phyloP scores from a whole-genome alignment of 2,329 filamentous ascomycete genomes.

The Rhynchosporium agropyri region DNA sequence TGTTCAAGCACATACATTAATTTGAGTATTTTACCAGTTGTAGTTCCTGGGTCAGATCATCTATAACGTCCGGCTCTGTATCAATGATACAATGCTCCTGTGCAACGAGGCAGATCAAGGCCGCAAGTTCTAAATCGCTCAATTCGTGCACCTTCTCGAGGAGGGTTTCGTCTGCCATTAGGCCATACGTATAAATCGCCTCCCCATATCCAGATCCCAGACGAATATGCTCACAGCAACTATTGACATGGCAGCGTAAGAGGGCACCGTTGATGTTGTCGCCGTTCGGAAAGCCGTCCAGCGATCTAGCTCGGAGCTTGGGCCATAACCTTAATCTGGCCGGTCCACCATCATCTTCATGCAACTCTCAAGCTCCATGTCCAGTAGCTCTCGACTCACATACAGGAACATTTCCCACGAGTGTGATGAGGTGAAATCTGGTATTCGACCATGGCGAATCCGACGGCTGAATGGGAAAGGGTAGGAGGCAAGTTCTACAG shows the following conservation, averaged over 20 bases:
- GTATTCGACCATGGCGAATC: constrained; percentile 39
- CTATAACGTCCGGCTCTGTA: constrained; percentile 62
- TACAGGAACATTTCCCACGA: background rate
- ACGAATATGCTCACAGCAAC: background rate
- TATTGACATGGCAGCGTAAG: too few relatives aligned
- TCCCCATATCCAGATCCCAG: constrained; percentile 30
- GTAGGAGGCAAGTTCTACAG: constrained; percentile 94
- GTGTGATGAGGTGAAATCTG: constrained; percentile 29
- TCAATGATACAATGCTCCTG: constrained; percentile 89
- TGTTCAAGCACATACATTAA: background rate
- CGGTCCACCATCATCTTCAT: constrained; percentile 14
- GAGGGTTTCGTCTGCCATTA: constrained; percentile 65
- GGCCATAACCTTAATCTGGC: constrained; percentile 37
- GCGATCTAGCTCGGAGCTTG: constrained; percentile 36
- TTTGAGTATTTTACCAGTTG: constrained; percentile 56
- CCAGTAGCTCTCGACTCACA: constrained; percentile 10
- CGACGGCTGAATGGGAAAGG: constrained; percentile 82
- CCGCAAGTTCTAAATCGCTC: constrained; percentile 84
- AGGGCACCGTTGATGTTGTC: background rate
- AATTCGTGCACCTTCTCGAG: constrained; percentile 74
- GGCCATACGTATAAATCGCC: constrained; percentile 27
- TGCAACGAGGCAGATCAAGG: constrained; percentile 77
- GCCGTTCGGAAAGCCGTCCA: background rate
- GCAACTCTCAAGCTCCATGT: constrained; percentile 20
- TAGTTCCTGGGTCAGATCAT: constrained; percentile 74